phyloP scores from a whole-genome alignment of 2,329 filamentous ascomycete species.

The Blumeriella jaapii region DNA sequence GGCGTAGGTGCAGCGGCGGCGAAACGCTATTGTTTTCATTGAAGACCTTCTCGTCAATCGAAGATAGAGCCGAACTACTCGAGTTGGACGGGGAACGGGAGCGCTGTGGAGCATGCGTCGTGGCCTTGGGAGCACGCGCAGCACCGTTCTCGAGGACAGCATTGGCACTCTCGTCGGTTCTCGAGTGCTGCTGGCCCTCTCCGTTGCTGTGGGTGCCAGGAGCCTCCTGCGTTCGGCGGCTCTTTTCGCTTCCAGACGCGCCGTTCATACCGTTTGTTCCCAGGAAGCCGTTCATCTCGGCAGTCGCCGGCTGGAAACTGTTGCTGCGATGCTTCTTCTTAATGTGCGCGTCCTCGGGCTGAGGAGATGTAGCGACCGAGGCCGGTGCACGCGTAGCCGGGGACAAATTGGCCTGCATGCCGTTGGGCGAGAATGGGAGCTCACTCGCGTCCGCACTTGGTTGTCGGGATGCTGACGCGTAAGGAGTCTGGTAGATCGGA shows the following conservation, averaged over 20 bases:
- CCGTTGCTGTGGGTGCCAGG: too few species aligned
- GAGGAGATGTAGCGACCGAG: conserved; percentile 13
- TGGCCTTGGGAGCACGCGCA: conserved; percentile 3
- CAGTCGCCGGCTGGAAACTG: conserved; percentile 12
- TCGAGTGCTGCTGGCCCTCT: too few species aligned
- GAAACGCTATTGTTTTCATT: conserved; percentile 7
- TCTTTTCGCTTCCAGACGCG: too few species aligned
- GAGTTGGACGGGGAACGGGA: conserved; percentile 24
- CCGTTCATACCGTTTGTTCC: conserved; percentile 3
- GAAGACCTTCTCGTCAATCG: conserved; percentile 25
- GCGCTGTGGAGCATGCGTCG: conserved; percentile 9
- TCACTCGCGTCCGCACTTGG: conserved; percentile 3
- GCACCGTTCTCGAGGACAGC: conserved; percentile 4
- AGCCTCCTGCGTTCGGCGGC: too few species aligned
- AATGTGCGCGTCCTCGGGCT: conserved; percentile 12
- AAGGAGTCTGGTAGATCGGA: conserved; percentile 16
- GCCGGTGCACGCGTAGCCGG: conserved; percentile 1
- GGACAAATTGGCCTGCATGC: too few species aligned
- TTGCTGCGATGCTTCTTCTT: conserved; percentile 22
- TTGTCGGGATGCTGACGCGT: conserved; percentile 6
- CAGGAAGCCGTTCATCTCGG: conserved; percentile 14
- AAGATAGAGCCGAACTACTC: conserved; percentile 29
- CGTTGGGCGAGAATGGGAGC: conserved; percentile 1
- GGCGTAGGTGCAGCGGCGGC: neutral
- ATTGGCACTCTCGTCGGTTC: neutral